Base-by-base conservation (phyloP, 2,329 filamentous ascomycete species). In the Aspergillus nomiae region DNA sequence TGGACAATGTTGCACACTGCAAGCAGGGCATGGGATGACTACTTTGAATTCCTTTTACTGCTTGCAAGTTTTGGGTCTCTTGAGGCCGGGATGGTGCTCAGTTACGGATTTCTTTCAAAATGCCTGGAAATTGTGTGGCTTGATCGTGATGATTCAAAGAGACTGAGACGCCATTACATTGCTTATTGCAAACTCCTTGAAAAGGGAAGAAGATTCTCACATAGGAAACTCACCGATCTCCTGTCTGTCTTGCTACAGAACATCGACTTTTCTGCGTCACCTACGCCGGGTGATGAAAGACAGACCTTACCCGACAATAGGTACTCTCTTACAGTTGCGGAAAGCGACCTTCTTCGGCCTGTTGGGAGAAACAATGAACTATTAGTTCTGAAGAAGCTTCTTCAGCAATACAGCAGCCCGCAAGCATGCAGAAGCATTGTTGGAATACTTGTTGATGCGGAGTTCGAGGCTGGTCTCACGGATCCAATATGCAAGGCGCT, bases 11-110 rank as follows among this genome's bases (percentile, higher is more conserved):
- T 92, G 61, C 87, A 91, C 63, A 76, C 80, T 3, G 81, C 84
- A 53, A 79, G 87, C 32, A 86, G 88, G 61, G 85, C 90, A 3
- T 95, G 92, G 92, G 86, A 89, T 48, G 91, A 94, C 70, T 89
- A 90, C 62, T 94, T 94, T 72, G 85, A 85, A 14, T 83, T 90
- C n/a, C 81, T 94, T 65, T 73, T 85, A n/a, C 80, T 80, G n/a
- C 89, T 94, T 71, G 87, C 87, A 16, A 82, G 80, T 53, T 76
- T 92, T 60, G 90, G 90, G 1, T 76, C 81, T 3, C 74, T 82
- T 6, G 89, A 92, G 73, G 81, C 85, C 24, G 80, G 81, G 2
- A 72, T 84, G 7, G 80, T 93, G 28, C 80, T 94, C 28, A 84
- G 87, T 12, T 80, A 83, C 36, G 84, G 86, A 28, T 91, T 88